Percentiles rank a stretch among this genome's conserved stretches.
Conservation (phyloP, 371 early-diverging fungal genomes). For the Polyrhizophydium stewartii region DNA sequence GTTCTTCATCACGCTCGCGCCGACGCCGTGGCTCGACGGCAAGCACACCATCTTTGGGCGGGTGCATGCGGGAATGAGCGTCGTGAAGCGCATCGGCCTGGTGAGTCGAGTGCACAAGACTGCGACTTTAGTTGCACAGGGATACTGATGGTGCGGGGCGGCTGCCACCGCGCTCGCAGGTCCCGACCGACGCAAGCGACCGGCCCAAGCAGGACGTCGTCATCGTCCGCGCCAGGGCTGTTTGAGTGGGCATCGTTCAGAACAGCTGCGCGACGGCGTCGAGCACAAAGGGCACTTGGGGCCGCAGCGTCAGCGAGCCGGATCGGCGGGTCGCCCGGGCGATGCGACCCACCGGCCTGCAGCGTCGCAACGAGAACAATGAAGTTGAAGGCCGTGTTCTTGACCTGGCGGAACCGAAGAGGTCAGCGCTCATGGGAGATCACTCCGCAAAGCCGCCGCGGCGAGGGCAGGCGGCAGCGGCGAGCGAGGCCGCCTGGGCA, state of each 20-base stretch:
- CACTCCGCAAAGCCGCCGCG: too few relatives aligned
- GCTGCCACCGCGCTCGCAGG: slow-evolving; percentile 9
- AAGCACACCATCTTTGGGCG: slow-evolving; percentile 97
- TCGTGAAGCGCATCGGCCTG: slow-evolving; percentile 69
- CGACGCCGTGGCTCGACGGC: slow-evolving; percentile 88
- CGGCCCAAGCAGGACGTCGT: slow-evolving; percentile 34
- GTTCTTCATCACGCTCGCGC: slow-evolving; percentile 95
- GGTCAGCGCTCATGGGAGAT: too few relatives aligned
- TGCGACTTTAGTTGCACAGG: background rate
- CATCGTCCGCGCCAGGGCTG: slow-evolving; percentile 10
- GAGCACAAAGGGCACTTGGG: slow-evolving; percentile 8
- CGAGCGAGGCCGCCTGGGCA: too few relatives aligned
- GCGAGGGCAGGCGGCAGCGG: too few relatives aligned
- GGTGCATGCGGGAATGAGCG: slow-evolving; percentile 86
- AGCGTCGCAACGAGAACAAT: background rate
- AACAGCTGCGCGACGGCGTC: slow-evolving; percentile 11
- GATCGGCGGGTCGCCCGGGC: too few relatives aligned
- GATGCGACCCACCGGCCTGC: background rate
- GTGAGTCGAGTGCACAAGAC: slow-evolving; percentile 5
- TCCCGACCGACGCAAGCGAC: slow-evolving; percentile 34
- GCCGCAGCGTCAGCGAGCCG: too few relatives aligned
- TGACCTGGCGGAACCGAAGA: too few relatives aligned
- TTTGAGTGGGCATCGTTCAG: slow-evolving; percentile 1
- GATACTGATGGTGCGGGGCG: background rate
- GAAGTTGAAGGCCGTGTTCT: background rate